A percentile compares a stretch with the other conserved stretches of the same genome.
phyloP scores from a whole-genome alignment of 106 monocot species.

The Allium cepa region DNA sequence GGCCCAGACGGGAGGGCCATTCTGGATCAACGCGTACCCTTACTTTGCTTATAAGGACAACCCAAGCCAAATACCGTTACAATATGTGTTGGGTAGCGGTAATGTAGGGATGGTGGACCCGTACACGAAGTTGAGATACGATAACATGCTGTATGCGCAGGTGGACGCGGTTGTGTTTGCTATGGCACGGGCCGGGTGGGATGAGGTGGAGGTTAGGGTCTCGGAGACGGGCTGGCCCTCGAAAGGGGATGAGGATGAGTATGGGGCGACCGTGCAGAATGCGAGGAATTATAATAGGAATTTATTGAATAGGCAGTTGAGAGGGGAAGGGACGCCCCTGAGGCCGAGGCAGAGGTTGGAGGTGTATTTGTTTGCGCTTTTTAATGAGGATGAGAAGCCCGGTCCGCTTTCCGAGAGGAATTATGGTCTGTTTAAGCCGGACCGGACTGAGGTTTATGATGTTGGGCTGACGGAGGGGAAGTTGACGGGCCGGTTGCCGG shows the following conservation, averaged over 20 bases:
- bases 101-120: conserved; percentile 57
- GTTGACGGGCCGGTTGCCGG: too few relatives aligned
- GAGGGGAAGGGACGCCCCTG: conserved; percentile 76
- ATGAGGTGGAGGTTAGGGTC: conserved; percentile 59
- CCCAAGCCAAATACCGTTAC: conserved; percentile 35
- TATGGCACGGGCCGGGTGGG: conserved; percentile 49
- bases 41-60: conserved; percentile 88
- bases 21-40: conserved; percentile 98
- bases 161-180: conserved; percentile 84
- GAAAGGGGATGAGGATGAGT: conserved; percentile 70
- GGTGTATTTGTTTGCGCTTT: conserved; percentile 87
- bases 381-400: conserved; percentile 93
- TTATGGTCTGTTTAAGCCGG: conserved; percentile 78
- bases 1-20: conserved; percentile 51
- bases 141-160: conserved; percentile 96
- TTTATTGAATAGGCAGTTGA: conserved; percentile 55
- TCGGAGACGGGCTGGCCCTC: conserved; percentile 99
- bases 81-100: conserved; percentile 62
- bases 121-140: conserved; percentile 63
- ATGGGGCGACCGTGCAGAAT: conserved; percentile 73
- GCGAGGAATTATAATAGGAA: conserved; percentile 72
- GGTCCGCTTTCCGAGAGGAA: conserved; percentile 95
- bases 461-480: conserved; percentile 36
- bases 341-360: conserved; percentile 59
- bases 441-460: conserved; percentile 75